phyloP scores from a whole-genome alignment of 306 rosid genomes.

The Quercus agrifolia region DNA sequence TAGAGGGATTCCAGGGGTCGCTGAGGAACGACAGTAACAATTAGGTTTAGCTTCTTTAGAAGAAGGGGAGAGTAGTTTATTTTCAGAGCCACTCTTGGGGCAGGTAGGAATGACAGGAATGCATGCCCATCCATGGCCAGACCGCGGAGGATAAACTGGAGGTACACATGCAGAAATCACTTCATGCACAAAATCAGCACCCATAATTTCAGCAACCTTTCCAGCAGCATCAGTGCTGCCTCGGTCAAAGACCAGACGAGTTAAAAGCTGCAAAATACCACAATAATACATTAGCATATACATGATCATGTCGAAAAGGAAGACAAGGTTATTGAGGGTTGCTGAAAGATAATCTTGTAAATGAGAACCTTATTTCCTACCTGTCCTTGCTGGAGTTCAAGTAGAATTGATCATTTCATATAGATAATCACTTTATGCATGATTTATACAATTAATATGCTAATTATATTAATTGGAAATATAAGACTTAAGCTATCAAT shows the following conservation, averaged over 20 bases:
- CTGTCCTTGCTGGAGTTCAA: background rate
- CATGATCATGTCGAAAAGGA: slow-evolving; percentile 12
- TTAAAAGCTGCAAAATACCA: slow-evolving; percentile 70
- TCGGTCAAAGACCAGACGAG: slow-evolving; percentile 94
- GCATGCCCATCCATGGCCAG: slow-evolving; percentile 98
- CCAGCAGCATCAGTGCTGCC: slow-evolving; percentile 98
- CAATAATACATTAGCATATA: slow-evolving; percentile 9
- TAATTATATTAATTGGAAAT: background rate
- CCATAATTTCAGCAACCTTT: slow-evolving; percentile 91
- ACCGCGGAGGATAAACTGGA: slow-evolving; percentile 90
- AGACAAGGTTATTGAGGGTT: slow-evolving; percentile 9
- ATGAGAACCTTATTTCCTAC: background rate
- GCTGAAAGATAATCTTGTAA: background rate
- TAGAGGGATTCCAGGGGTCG: slow-evolving; percentile 74
- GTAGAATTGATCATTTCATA: background rate
- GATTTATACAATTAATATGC: background rate
- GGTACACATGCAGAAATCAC: slow-evolving; percentile 97
- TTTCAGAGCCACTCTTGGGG: slow-evolving; percentile 70
- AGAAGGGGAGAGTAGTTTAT: slow-evolving; percentile 75
- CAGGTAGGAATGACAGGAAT: slow-evolving; percentile 81
- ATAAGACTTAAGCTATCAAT: background rate
- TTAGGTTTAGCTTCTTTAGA: slow-evolving; percentile 82
- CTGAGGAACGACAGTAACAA: slow-evolving; percentile 62
- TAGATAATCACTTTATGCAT: background rate
- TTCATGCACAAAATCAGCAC: slow-evolving; percentile 95